Percentiles rank a stretch among this genome's conserved stretches.
Evolutionary conservation across 2,329 filamentous ascomycete species (phyloP).

Genomic region (Plenodomus tracheiphilus): DNA sequence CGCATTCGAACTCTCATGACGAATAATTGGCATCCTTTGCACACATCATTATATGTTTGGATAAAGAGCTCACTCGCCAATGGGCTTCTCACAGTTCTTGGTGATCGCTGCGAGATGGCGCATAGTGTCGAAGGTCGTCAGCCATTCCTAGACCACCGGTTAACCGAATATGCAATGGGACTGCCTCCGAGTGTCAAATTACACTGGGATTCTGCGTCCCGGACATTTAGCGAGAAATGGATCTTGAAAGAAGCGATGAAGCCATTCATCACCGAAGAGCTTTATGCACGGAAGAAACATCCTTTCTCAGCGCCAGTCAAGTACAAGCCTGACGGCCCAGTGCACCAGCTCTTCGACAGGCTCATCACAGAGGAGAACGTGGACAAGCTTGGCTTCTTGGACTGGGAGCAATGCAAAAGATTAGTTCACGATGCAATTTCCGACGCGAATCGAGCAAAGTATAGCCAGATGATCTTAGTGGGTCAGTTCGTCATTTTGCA

Average conservation of each 20-base stretch:
- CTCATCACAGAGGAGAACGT: conserved; percentile 36
- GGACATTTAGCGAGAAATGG: conserved; percentile 51
- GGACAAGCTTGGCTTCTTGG: conserved; percentile 28
- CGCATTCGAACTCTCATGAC: conserved; percentile 25
- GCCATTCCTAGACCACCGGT: conserved; percentile 47
- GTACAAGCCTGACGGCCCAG: conserved; percentile 49
- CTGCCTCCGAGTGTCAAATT: conserved; percentile 46
- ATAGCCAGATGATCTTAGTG: conserved; percentile 20
- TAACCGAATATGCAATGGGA: conserved; percentile 46
- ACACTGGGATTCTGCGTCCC: conserved; percentile 26
- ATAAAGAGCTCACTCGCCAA: conserved; percentile 25
- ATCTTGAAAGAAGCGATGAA: conserved; percentile 55
- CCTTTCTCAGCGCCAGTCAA: conserved; percentile 53
- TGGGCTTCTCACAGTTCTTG: conserved; percentile 48
- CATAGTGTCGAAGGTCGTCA: conserved; percentile 47
- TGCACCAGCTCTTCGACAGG: conserved; percentile 43
- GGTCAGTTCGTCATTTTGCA: conserved; percentile 20
- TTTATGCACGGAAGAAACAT: conserved; percentile 56
- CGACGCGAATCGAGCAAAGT: conserved; percentile 13
- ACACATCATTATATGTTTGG: conserved; percentile 32
- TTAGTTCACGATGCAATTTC: conserved; percentile 15
- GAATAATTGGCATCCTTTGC: conserved; percentile 28
- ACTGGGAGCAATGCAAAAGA: conserved; percentile 14
- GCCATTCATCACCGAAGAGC: conserved; percentile 57
- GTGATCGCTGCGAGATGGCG: conserved; percentile 53